Evolutionary conservation across 1,139 yeast genomes (phyloP), one percentile per base, ranked within the genome.

Genomic region (Hyphopichia fennica): DNA sequence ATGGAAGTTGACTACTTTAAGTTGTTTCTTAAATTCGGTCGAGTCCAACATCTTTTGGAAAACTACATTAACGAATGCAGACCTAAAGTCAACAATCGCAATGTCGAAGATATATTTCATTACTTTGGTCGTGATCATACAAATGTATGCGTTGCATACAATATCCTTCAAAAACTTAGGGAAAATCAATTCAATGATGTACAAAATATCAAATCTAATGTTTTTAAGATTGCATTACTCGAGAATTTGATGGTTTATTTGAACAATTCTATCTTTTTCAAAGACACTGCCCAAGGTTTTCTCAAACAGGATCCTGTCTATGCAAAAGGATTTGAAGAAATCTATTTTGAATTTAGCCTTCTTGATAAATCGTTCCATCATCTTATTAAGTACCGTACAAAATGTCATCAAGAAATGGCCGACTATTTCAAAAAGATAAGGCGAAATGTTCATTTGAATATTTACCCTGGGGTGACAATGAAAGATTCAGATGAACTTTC

Each of bases 331-430:
- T 50, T 49, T 31, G 72, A 67, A 41, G 33, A 43, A 20, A 51
- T 65, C 35, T 64, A 65, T 63, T 58, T 62, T 39, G 50, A 52
- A 30, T 36, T 62, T 14, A 51, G 61, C 42, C 45, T 52, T 8
- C 53, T 65, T 35, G 69, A 63, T 41, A 51, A 50, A n/a, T 42
- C 47, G 5, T 57, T 53, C 39, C 57, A 57, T 30, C 37, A 43
- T 6, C 43, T 58, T 30, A 45, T 56, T 1, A 22, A 34, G 2
- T n/a, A 30, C 4, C 42, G 69, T 38, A 30, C 28, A 6, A 29
- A 20, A 15, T 18, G 28, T 10, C 28, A 7, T 5, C 28, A 11
- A 29, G 7, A 10, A 16, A 10, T 29, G 7, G 32, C 11, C 4
- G 4, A 29, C 11, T 15, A 15, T 16, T 29, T 29, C 17, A 29